These are phyloP conservation scores for Lithospermum erythrorhizon DNA, from an alignment of 257 asterid species.

Conservation along the genomic window DNA sequence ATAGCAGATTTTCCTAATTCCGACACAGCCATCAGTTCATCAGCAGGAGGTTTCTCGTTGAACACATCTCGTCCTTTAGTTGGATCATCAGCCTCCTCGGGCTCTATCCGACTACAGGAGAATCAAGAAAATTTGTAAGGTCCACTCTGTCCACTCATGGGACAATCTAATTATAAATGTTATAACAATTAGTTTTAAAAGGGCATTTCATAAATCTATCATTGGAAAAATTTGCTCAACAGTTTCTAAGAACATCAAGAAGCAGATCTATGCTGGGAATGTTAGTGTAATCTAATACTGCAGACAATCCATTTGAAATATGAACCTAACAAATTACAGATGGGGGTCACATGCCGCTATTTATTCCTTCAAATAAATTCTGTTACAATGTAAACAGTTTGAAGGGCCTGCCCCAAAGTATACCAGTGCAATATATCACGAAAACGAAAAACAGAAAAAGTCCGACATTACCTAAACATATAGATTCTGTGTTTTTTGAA, in stretches of 20 bases:
- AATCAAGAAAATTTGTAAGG: background rate
- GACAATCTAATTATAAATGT: background rate
- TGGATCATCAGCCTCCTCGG: constrained; percentile 98
- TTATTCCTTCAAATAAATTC: background rate
- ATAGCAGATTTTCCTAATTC: constrained; percentile 83
- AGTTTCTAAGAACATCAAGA: background rate
- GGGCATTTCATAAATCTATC: background rate
- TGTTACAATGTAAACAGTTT: background rate
- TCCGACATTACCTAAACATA: constrained; percentile 68
- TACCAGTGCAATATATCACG: background rate
- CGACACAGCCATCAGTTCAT: constrained; percentile 86
- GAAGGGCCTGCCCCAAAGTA: background rate
- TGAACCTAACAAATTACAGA: background rate
- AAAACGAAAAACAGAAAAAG: background rate
- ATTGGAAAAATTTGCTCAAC: background rate
- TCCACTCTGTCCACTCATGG: background rate
- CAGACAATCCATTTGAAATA: background rate
- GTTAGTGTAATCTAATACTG: background rate
- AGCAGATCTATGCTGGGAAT: background rate
- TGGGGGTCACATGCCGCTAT: background rate
- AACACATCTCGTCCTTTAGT: constrained; percentile 96
- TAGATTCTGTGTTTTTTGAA: constrained; percentile 93
- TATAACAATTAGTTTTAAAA: background rate
- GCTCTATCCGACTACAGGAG: constrained; percentile 69
- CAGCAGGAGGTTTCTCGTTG: constrained; percentile 95